These are phyloP conservation scores for Candida chilensis DNA, from an alignment of 805 yeast genomes.

Conservation along the genomic window DNA sequence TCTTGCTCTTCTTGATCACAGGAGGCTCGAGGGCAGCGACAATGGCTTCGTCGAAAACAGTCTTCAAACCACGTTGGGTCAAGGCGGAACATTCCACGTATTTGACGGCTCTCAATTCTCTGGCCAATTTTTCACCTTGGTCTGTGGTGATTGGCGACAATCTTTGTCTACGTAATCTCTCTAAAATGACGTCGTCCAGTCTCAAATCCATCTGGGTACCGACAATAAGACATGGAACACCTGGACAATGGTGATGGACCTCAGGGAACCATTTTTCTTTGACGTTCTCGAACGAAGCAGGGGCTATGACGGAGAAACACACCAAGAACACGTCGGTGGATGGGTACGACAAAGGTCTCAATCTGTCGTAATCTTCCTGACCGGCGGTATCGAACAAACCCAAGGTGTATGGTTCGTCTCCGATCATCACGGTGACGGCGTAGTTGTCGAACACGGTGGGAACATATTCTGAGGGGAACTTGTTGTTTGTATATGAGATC, in stretches of 20 bases:
- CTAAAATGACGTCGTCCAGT: slow-evolving; percentile 84
- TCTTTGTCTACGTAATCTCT: slow-evolving; percentile 85
- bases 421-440: slow-evolving; percentile 92
- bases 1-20: slow-evolving; percentile 69
- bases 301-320: slow-evolving; percentile 94
- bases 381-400: slow-evolving; percentile 99
- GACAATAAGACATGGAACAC: slow-evolving; percentile 92
- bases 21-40: slow-evolving; percentile 98
- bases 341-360: slow-evolving; percentile 94
- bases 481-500: slow-evolving; percentile 92
- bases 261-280: slow-evolving; percentile 99
- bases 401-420: slow-evolving; percentile 95
- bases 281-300: slow-evolving; percentile 95
- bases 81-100: slow-evolving; percentile 97
- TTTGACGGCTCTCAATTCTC: slow-evolving; percentile 90
- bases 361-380: slow-evolving; percentile 96
- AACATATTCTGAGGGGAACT: slow-evolving; percentile 96
- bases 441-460: slow-evolving; percentile 98
- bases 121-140: slow-evolving; percentile 88
- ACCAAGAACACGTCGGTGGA: slow-evolving; percentile 95
- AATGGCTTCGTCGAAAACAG: slow-evolving; percentile 97
- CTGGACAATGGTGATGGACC: slow-evolving; percentile 95
- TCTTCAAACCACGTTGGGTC: slow-evolving; percentile 93
- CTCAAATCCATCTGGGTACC: slow-evolving; percentile 96
- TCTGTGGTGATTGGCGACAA: slow-evolving; percentile 78